Evolutionary conservation across 2,329 filamentous ascomycete genomes (phyloP), one percentile per base, ranked within the genome.

Genomic region (Alternaria novae-zelandiae): DNA sequence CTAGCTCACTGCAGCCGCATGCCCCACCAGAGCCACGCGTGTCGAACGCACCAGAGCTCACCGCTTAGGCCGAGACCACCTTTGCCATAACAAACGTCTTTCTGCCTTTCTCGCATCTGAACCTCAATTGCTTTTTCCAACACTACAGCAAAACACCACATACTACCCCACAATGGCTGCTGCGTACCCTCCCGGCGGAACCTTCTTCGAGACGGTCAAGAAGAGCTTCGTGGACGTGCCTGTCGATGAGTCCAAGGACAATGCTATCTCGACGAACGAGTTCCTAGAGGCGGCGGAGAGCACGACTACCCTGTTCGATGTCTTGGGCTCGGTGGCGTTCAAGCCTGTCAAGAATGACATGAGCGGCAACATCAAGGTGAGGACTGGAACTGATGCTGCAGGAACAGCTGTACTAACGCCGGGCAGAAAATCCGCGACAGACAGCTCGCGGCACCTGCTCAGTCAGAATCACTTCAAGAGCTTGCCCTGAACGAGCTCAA

Each of bases 281-380:
- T 99, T 98, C 82, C 90, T 98, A 68, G 92, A 97, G 70, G 96
- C 96, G 61, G 88, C 93, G 57, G 94, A 97, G 86, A 90, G 92
- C 60, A 83, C 98, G 80, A 91, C 91, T 57, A 91, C 89, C 66
- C 88, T 99, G 66, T 98, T 98, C 77, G 88, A 90, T 78, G 81
- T 89, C 44, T 81, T 90, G 26, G 87, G 87, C 56, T 86, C 85
- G 47, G 88, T 91, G 32, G 94, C 94, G 69, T 98, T 99, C 83
- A 89, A 86, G 58, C 91, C 93, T 25, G 95, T 98, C 79, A 97
- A 97, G 87, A 91, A 83, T 71, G 96, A 99, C 82, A 92, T 99
- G 85, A 81, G 88, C 53, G 92, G 92, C 79, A 99, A 99, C 83
- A 88, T 98, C 83, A 94, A 94, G 88, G 93, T 96, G 69, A 45